Conservation (phyloP, 345 rosid species). For the Dimocarpus longan region DNA sequence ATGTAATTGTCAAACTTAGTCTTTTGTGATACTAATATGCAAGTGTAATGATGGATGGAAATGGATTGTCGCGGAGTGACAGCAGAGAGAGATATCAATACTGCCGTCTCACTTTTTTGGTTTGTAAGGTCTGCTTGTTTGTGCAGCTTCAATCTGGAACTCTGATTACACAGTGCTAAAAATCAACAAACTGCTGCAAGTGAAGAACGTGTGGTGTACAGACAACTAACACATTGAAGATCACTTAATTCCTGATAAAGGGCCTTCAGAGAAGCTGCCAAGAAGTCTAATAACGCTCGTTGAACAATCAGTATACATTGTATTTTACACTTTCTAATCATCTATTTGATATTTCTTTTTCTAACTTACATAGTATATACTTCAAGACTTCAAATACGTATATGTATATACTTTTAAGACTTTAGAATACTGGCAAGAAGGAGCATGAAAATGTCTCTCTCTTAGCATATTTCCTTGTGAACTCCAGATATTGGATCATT, state of each 20-base stretch:
- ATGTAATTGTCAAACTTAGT: not conserved
- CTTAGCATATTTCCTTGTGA: not conserved
- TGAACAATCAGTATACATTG: not conserved
- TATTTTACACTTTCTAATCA: not conserved
- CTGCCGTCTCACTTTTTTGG: constrained; percentile 13
- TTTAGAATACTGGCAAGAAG: not conserved
- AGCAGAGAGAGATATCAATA: constrained; percentile 5
- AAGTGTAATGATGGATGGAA: constrained; percentile 1
- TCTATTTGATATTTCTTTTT: not conserved
- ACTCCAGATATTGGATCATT: not conserved
- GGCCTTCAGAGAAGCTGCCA: not conserved
- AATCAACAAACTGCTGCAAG: not conserved
- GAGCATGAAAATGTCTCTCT: not conserved
- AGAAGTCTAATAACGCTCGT: not conserved
- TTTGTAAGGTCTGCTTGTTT: not conserved
- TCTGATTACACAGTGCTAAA: not conserved
- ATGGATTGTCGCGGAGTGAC: not conserved
- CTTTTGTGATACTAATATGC: not conserved
- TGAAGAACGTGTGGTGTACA: not conserved
- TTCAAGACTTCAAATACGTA: too few species aligned
- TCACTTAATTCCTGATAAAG: constrained; percentile 6
- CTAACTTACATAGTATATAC: not conserved
- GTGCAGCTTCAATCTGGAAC: not conserved
- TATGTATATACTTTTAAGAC: not conserved
- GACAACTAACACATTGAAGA: constrained; percentile 2